Conservation (phyloP, 371 early-diverging fungal species). For the Fennellomyces sp. region DNA sequence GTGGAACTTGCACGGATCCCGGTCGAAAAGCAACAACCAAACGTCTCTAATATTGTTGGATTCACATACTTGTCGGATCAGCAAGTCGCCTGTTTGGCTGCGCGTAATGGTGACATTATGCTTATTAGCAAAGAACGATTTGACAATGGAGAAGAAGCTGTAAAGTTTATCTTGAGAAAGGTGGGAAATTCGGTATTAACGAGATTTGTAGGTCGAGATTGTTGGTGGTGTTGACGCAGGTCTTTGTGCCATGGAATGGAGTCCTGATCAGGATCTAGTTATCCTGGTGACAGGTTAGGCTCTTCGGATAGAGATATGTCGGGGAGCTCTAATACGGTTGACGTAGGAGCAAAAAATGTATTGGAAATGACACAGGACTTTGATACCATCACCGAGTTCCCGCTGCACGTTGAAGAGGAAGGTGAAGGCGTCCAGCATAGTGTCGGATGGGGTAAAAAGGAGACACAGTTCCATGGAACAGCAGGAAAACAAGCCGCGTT, state of each 20-base stretch:
- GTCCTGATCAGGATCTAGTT: slow-evolving; percentile 91
- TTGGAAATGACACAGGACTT: slow-evolving; percentile 93
- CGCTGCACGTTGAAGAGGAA: slow-evolving; percentile 63
- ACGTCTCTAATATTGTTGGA: slow-evolving; percentile 34
- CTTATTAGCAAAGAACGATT: slow-evolving; percentile 61
- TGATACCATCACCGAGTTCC: slow-evolving; percentile 85
- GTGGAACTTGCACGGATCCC: slow-evolving; percentile 22
- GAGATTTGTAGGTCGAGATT: slow-evolving; percentile 62
- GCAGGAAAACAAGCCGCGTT: slow-evolving; percentile 83
- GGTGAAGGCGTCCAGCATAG: slow-evolving; percentile 77
- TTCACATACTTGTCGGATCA: slow-evolving; percentile 67
- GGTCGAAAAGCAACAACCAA: background rate
- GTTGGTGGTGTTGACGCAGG: slow-evolving; percentile 86
- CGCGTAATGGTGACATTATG: slow-evolving; percentile 71
- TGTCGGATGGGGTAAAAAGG: slow-evolving; percentile 98
- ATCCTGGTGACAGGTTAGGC: slow-evolving; percentile 74
- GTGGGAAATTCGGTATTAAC: too few species aligned
- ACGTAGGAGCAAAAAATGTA: slow-evolving; percentile 69
- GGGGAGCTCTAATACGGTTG: background rate
- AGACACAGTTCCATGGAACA: slow-evolving; percentile 97
- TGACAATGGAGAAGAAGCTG: slow-evolving; percentile 51
- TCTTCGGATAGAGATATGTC: background rate
- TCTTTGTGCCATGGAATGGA: slow-evolving; percentile 83
- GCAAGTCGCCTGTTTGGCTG: slow-evolving; percentile 67
- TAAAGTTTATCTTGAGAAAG: too few species aligned